A percentile compares a stretch with the other conserved stretches of the same genome.
Evolutionary conservation across 2,329 filamentous ascomycete genomes (phyloP).

Genomic region (Huntiella decipiens): DNA sequence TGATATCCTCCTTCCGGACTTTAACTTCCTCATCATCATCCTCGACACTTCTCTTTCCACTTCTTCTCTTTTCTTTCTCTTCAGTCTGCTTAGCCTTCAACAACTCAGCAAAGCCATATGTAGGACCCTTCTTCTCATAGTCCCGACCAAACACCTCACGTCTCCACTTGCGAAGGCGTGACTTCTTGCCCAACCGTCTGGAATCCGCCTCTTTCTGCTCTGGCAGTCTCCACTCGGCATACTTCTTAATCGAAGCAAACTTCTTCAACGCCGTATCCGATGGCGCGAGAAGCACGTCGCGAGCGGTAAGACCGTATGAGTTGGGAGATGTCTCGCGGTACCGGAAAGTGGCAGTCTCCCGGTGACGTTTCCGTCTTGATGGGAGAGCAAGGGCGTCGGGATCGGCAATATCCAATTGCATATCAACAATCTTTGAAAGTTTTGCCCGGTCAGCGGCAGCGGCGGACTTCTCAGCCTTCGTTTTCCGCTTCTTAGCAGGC

Average conservation of each 20-base stretch:
- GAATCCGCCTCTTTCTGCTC: slow-evolving; percentile 80
- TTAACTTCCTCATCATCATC: slow-evolving; percentile 14
- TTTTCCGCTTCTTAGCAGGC: slow-evolving; percentile 38
- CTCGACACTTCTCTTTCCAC: slow-evolving; percentile 7
- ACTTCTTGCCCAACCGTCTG: slow-evolving; percentile 85
- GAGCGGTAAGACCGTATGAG: slow-evolving; percentile 71
- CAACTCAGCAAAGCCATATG: slow-evolving; percentile 33
- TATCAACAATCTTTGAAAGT: slow-evolving; percentile 72
- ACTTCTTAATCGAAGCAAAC: slow-evolving; percentile 85
- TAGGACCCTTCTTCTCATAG: slow-evolving; percentile 36
- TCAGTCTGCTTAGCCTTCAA: slow-evolving; percentile 16
- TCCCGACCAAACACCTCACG: slow-evolving; percentile 42
- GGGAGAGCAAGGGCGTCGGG: slow-evolving; percentile 31
- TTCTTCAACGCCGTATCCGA: slow-evolving; percentile 73
- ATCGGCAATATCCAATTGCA: slow-evolving; percentile 55
- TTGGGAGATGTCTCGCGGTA: slow-evolving; percentile 90
- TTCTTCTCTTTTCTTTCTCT: slow-evolving; percentile 13
- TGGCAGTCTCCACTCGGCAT: slow-evolving; percentile 70
- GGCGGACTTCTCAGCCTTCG: slow-evolving; percentile 42
- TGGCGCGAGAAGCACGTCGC: slow-evolving; percentile 77
- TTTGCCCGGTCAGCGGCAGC: slow-evolving; percentile 65
- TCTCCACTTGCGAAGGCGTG: slow-evolving; percentile 70
- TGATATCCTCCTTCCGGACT: slow-evolving; percentile 17
- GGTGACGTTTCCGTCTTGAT: slow-evolving; percentile 12
- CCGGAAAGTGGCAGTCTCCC: slow-evolving; percentile 40